These are phyloP conservation scores for Akanthomyces lecanii DNA, from an alignment of 2,329 filamentous ascomycete species.

Conservation along the genomic window DNA sequence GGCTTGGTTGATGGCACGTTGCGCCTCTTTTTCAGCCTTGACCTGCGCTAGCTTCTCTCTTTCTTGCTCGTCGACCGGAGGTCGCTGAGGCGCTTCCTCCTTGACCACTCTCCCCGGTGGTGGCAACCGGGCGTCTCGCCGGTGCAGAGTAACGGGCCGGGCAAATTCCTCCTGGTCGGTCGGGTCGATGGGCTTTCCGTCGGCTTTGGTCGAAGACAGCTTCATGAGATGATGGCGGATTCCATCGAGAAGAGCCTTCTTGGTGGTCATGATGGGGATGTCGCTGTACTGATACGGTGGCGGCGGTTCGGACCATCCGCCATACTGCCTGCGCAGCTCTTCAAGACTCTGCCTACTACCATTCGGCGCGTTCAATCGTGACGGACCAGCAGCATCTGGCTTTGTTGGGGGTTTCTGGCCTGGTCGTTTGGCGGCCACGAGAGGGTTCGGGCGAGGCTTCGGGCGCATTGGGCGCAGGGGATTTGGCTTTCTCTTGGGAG, in stretches of 20 bases:
- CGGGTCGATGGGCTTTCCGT: slow-evolving; percentile 62
- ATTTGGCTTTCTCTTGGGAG: slow-evolving; percentile 30
- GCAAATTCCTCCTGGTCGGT: slow-evolving; percentile 73
- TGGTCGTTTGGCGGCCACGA: slow-evolving; percentile 56
- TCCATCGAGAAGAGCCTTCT: slow-evolving; percentile 72
- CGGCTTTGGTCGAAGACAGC: slow-evolving; percentile 57
- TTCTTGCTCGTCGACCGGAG: slow-evolving; percentile 52
- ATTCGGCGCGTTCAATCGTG: slow-evolving; percentile 23
- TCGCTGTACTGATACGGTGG: slow-evolving; percentile 46
- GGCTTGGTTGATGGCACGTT: slow-evolving; percentile 80
- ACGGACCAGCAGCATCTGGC: slow-evolving; percentile 22
- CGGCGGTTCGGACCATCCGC: slow-evolving; percentile 55
- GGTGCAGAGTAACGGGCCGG: slow-evolving; percentile 81
- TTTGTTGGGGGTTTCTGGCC: slow-evolving; percentile 25
- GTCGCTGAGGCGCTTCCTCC: slow-evolving; percentile 46
- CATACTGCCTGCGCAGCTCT: slow-evolving; percentile 42
- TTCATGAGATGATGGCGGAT: slow-evolving; percentile 85
- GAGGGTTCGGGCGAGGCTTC: slow-evolving; percentile 52
- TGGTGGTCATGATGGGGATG: slow-evolving; percentile 74
- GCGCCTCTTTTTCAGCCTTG: slow-evolving; percentile 76
- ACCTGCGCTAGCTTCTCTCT: slow-evolving; percentile 62
- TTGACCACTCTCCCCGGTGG: slow-evolving; percentile 61
- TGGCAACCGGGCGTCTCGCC: slow-evolving; percentile 75
- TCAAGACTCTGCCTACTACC: slow-evolving; percentile 35
- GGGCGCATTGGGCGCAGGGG: slow-evolving; percentile 39